Evolutionary conservation across 2,329 filamentous ascomycete genomes (phyloP).

Genomic region (Exophiala xenobiotica): DNA sequence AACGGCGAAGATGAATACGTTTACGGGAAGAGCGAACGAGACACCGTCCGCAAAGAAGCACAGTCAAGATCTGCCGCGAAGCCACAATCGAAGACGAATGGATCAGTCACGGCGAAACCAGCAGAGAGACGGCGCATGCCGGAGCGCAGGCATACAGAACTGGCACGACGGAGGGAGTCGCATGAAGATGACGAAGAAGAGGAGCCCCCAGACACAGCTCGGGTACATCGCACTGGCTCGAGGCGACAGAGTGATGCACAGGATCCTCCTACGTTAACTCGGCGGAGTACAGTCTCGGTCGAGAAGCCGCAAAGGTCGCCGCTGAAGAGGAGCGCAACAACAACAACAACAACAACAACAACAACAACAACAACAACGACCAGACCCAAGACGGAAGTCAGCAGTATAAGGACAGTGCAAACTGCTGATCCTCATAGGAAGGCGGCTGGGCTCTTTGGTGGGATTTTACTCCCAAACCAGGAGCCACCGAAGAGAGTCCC

Average conservation of each 20-base stretch:
- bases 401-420: constrained; percentile 6
- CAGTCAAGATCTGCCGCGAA: neutral
- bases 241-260: constrained; percentile 2
- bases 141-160: constrained; percentile 26
- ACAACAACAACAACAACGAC: constrained; percentile 17
- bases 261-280: neutral
- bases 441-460: constrained; percentile 13
- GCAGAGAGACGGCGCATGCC: constrained; percentile 5
- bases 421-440: constrained; percentile 12
- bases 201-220: neutral
- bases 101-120: constrained; percentile 1
- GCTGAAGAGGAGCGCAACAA: constrained; percentile 24
- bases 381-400: constrained; percentile 10
- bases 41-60: neutral
- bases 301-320: constrained; percentile 13
- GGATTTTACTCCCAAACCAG: constrained; percentile 17
- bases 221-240: neutral
- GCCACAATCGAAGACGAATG: constrained; percentile 3
- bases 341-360: constrained; percentile 17
- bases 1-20: constrained; percentile 24
- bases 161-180: constrained; percentile 4
- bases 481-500: constrained; percentile 54
- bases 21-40: constrained; percentile 8
- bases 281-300: neutral
- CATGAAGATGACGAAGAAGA: constrained; percentile 9